These are phyloP conservation scores for Ajuga reptans DNA, from an alignment of 305 asterid genomes.

Conservation along the genomic window DNA sequence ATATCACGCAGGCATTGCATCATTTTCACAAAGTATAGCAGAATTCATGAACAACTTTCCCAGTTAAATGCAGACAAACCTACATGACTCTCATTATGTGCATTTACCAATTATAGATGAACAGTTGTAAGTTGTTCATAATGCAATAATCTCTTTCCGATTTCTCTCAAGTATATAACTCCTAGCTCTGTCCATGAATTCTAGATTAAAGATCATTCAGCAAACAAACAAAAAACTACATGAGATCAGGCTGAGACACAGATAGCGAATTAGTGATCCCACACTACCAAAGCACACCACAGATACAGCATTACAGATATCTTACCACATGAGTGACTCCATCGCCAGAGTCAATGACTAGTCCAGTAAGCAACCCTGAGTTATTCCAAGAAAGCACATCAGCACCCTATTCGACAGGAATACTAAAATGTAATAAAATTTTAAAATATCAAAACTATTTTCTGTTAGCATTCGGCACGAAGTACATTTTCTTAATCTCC, in stretches of 20 bases:
- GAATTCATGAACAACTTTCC: neutral
- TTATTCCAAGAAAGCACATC: slow-evolving; percentile 24
- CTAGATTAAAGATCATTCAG: slow-evolving; percentile 9
- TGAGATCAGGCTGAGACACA: neutral
- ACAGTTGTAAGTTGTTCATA: neutral
- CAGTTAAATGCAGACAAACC: slow-evolving; percentile 9
- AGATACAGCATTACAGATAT: slow-evolving; percentile 10
- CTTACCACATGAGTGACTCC: slow-evolving; percentile 97
- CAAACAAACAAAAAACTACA: slow-evolving; percentile 6
- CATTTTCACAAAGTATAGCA: slow-evolving; percentile 8
- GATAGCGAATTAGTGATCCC: neutral
- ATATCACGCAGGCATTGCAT: neutral
- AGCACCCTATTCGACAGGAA: slow-evolving; percentile 12
- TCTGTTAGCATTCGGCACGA: slow-evolving; percentile 9
- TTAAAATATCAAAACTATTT: slow-evolving; percentile 2
- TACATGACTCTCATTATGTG: neutral
- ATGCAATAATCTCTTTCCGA: neutral
- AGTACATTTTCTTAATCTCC: slow-evolving; percentile 13
- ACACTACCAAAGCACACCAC: slow-evolving; percentile 10
- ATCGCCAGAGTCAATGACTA: slow-evolving; percentile 92
- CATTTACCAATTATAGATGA: neutral
- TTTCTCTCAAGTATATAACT: neutral
- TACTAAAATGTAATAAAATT: neutral
- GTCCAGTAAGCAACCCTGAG: slow-evolving; percentile 91
- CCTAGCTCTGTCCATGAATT: neutral